These are phyloP conservation scores for Mycena metata DNA, from an alignment of 768 basidiomycete genomes.

Conservation along the genomic window DNA sequence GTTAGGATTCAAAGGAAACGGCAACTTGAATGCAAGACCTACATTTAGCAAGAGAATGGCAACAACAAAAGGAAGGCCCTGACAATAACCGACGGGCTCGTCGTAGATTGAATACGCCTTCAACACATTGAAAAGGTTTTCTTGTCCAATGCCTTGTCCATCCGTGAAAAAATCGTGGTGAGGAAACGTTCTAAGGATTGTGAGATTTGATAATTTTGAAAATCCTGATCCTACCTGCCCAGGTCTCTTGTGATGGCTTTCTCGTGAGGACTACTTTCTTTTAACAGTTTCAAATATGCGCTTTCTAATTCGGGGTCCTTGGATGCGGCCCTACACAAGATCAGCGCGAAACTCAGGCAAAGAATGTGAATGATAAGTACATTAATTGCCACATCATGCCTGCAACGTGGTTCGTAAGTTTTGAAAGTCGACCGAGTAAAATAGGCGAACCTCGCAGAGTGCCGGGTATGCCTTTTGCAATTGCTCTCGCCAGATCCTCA, in stretches of 20 bases:
- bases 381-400: conserved; percentile 96
- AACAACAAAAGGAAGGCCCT: conserved; percentile 96
- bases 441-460: conserved; percentile 73
- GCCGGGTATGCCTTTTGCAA: conserved; percentile 91
- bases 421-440: background rate
- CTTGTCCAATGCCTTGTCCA: conserved; percentile 95
- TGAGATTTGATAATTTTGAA: conserved; percentile 21
- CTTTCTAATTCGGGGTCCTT: conserved; percentile 91
- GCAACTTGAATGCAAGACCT: conserved; percentile 41
- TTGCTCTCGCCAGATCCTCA: conserved; percentile 86
- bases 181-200: conserved; percentile 84
- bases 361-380: conserved; percentile 54
- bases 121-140: conserved; percentile 96
- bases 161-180: conserved; percentile 97
- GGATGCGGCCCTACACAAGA: conserved; percentile 81
- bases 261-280: conserved; percentile 89
- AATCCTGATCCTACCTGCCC: conserved; percentile 67
- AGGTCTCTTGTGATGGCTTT: conserved; percentile 95
- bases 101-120: conserved; percentile 97
- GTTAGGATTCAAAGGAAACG: background rate
- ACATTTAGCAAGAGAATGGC: conserved; percentile 95
- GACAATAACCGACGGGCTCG: conserved; percentile 98
- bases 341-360: conserved; percentile 12
- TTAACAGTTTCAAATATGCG: conserved; percentile 85
- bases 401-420: background rate